A percentile compares a stretch with the other conserved stretches of the same genome.
These are phyloP conservation scores for Brachypodium distachyon DNA, from an alignment of 202 grass and related monocot species.

Conservation along the genomic window DNA sequence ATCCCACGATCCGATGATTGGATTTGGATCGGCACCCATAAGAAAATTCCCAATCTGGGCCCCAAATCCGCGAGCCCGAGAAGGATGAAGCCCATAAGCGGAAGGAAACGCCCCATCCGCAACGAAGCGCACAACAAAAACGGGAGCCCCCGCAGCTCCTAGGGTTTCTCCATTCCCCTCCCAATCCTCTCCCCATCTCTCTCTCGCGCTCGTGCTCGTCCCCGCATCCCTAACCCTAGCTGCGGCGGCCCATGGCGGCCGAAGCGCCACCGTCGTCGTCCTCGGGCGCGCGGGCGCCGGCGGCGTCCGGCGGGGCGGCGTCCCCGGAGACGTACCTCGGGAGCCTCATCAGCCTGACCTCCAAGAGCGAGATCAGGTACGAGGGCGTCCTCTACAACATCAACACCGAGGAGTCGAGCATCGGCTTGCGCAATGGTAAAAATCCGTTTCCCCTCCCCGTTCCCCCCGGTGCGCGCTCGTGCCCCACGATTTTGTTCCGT, in stretches of 20 bases:
- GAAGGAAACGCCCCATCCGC: neutral
- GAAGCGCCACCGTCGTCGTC: conserved; percentile 39
- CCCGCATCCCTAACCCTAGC: neutral
- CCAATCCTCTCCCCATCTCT: neutral
- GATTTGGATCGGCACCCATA: neutral
- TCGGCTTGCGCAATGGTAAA: conserved; percentile 68
- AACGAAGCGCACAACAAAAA: neutral
- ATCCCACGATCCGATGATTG: neutral
- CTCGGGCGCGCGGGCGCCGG: neutral
- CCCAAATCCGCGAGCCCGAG: neutral
- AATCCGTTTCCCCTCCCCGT: neutral
- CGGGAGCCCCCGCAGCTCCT: conserved; percentile 32
- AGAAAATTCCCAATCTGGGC: neutral
- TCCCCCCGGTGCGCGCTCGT: no score
- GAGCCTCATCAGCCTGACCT: conserved; percentile 73
- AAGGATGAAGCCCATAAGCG: neutral
- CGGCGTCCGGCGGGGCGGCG: conserved; percentile 3
- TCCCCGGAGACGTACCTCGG: conserved; percentile 66
- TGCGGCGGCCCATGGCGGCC: conserved; percentile 31
- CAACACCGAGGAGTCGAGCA: conserved; percentile 72
- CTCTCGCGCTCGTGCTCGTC: neutral
- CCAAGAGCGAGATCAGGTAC: conserved; percentile 91
- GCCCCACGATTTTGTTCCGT: no score
- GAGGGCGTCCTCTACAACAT: conserved; percentile 83
- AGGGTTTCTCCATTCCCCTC: conserved; percentile 12